These are phyloP conservation scores for Rosa chinensis DNA, from an alignment of 306 rosid species.

Conservation along the genomic window DNA sequence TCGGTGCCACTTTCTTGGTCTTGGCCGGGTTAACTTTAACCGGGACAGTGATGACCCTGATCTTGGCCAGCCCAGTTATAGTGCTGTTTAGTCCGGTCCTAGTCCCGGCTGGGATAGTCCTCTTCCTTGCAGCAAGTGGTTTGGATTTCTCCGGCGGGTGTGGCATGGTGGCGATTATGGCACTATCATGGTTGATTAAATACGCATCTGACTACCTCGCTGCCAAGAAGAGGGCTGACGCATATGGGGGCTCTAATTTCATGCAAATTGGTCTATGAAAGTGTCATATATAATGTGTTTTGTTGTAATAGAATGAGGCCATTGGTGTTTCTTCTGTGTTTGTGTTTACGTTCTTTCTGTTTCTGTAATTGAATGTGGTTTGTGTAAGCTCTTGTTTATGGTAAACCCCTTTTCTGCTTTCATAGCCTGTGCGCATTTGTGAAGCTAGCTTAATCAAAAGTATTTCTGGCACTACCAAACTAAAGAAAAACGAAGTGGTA, in stretches of 20 bases:
- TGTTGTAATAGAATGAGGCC: neutral
- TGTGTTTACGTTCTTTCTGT: neutral
- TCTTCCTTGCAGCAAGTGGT: constrained; percentile 38
- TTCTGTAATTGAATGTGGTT: neutral
- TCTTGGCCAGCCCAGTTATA: constrained; percentile 53
- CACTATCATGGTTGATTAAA: constrained; percentile 54
- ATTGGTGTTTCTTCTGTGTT: neutral
- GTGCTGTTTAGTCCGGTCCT: constrained; percentile 62
- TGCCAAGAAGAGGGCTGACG: constrained; percentile 45
- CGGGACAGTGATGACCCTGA: constrained; percentile 50
- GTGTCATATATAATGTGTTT: neutral
- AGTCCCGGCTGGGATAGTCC: constrained; percentile 42
- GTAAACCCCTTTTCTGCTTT: neutral
- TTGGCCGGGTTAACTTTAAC: constrained; percentile 49
- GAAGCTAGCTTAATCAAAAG: neutral
- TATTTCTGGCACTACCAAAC: neutral
- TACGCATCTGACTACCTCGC: constrained; percentile 35
- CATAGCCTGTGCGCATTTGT: neutral
- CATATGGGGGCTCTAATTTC: constrained; percentile 9
- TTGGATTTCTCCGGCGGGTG: constrained; percentile 53
- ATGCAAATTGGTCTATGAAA: neutral
- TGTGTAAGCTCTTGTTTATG: neutral
- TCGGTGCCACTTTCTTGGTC: constrained; percentile 51
- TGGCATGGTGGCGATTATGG: constrained; percentile 48
- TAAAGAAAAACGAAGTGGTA: neutral